phyloP scores from a whole-genome alignment of 2,329 filamentous ascomycete species.

The Phialophora macrospora region DNA sequence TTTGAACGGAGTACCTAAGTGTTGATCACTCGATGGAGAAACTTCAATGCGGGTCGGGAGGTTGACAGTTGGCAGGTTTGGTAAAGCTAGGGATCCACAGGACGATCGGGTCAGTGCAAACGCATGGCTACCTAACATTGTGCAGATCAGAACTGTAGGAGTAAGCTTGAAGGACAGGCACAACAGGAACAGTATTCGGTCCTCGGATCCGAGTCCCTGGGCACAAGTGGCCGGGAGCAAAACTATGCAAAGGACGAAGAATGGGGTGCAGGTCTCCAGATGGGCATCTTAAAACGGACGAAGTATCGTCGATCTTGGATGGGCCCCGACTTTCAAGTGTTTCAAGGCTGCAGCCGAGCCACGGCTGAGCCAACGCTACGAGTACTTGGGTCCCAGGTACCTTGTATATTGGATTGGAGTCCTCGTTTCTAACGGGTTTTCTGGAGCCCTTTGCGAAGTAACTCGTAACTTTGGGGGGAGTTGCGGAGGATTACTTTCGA shows the following conservation, averaged over 20 bases:
- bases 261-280: conserved; percentile 12
- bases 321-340: conserved; percentile 15
- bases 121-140: no score
- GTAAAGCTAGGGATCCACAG: no score
- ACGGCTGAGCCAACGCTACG: conserved; percentile 14
- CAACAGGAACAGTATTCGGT: no score
- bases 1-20: conserved; percentile 3
- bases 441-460: conserved; percentile 12
- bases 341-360: conserved; percentile 18
- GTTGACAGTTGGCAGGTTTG: no score
- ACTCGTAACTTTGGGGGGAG: conserved; percentile 10
- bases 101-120: no score
- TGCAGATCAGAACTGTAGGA: no score
- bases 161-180: no score
- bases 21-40: conserved; percentile 6
- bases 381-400: conserved; percentile 11
- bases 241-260: no score
- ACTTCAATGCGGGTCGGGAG: no score
- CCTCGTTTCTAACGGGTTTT: conserved; percentile 15
- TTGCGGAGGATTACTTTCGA: conserved; percentile 13
- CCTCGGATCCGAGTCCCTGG: no score
- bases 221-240: no score
- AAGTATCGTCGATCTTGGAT: conserved; percentile 15
- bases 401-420: background rate
- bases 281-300: conserved; percentile 14